Conservation (phyloP, 2,329 filamentous ascomycete species). For the Hypoxylon sp. region DNA sequence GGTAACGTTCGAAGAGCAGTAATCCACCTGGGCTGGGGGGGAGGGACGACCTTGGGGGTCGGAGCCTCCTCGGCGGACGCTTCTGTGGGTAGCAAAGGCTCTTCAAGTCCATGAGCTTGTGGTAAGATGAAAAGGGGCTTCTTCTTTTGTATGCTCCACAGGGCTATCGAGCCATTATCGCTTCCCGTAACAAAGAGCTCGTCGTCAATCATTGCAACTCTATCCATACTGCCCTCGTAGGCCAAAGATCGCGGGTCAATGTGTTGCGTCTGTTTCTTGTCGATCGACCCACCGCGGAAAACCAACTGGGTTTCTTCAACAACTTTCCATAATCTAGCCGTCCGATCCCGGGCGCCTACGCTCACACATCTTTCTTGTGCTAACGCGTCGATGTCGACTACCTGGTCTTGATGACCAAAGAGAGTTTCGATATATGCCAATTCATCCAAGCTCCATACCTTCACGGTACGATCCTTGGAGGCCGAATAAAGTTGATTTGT, state of each 20-base stretch:
- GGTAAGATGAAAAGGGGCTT: conserved; percentile 87
- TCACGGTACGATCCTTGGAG: conserved; percentile 92
- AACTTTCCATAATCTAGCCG: conserved; percentile 95
- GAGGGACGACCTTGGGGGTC: conserved; percentile 70
- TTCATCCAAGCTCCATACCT: conserved; percentile 94
- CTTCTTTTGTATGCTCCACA: conserved; percentile 93
- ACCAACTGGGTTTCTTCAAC: conserved; percentile 95
- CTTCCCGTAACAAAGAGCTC: conserved; percentile 92
- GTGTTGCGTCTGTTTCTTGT: conserved; percentile 63
- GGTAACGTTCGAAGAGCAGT: conserved; percentile 89
- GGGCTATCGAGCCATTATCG: conserved; percentile 87
- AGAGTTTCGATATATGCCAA: conserved; percentile 91
- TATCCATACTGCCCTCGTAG: conserved; percentile 90
- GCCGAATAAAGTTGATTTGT: conserved; percentile 94
- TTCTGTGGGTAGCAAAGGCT: conserved; percentile 75
- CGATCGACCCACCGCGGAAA: conserved; percentile 81
- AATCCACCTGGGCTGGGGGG: conserved; percentile 85
- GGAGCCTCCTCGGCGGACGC: conserved; percentile 80
- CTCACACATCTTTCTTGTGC: conserved; percentile 90
- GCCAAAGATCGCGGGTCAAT: conserved; percentile 68
- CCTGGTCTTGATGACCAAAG: conserved; percentile 94
- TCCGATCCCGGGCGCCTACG: conserved; percentile 91
- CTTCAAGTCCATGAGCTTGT: conserved; percentile 88
- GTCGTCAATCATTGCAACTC: conserved; percentile 89
- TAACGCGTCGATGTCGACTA: conserved; percentile 86